Percentiles rank a stretch among this genome's conserved stretches.
Evolutionary conservation across 306 rosid genomes (phyloP).

Genomic region (Trifolium pratense): DNA sequence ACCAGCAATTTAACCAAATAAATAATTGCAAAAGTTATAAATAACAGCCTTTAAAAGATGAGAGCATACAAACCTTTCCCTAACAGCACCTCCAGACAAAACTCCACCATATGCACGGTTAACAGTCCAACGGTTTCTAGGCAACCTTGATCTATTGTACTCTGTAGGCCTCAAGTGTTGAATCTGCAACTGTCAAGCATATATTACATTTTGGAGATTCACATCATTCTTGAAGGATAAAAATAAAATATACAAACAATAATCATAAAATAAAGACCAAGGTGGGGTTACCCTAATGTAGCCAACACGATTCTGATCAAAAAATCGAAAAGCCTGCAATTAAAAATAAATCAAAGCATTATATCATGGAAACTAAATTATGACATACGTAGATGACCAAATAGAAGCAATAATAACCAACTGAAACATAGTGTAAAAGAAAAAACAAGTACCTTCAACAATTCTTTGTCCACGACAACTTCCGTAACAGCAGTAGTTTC

Average conservation of each 20-base stretch:
- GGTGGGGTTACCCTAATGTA: slow-evolving; percentile 70
- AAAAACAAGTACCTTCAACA: slow-evolving; percentile 67
- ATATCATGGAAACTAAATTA: slow-evolving; percentile 2
- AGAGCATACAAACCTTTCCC: slow-evolving; percentile 67
- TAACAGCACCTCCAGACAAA: slow-evolving; percentile 72
- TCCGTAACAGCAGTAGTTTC: slow-evolving; percentile 58
- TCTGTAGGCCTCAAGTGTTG: too few species aligned
- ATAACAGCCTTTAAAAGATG: neutral
- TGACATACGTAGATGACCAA: slow-evolving; percentile 2
- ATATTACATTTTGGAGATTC: too few species aligned
- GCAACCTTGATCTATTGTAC: too few species aligned
- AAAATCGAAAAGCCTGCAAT: slow-evolving; percentile 90
- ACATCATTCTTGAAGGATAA: slow-evolving; percentile 9
- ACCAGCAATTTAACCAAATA: neutral
- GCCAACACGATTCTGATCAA: slow-evolving; percentile 83
- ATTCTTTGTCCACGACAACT: slow-evolving; percentile 68
- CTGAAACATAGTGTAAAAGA: slow-evolving; percentile 1
- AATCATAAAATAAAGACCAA: neutral
- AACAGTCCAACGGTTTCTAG: too few species aligned
- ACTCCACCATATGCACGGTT: slow-evolving; percentile 80
- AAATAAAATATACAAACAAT: neutral
- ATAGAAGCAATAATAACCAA: slow-evolving; percentile 4
- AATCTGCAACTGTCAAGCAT: too few species aligned
- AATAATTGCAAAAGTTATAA: neutral
- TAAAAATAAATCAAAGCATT: slow-evolving; percentile 34